Base-by-base conservation (phyloP, 345 rosid genomes). In the Leavenworthia alabamica region DNA sequence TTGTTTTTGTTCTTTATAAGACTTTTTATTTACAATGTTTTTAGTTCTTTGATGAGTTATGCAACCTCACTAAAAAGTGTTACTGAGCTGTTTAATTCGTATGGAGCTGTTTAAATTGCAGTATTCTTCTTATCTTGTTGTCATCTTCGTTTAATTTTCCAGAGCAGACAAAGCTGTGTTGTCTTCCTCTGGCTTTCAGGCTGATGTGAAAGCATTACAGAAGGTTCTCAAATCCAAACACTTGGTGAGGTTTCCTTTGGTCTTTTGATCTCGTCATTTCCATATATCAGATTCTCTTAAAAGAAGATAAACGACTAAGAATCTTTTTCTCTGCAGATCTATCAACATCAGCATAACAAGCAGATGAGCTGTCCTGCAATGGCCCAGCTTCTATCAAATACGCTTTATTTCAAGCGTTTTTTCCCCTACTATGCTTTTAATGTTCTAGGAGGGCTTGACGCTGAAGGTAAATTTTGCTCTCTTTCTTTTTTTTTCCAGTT, bases 341-440 rank as follows among this genome's bases (percentile, higher is more conserved):
- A 94, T 68, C 99, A 94, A 73, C 99, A 94, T 73, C 97, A 94
- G 69, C 96, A 90, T 78, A 90, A 84, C 79, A 94, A 94, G 76
- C 97, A 90, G 73, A 88, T 94, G 95, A 88, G 96, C 78, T 90
- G 92, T 44, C 95, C 95, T 44, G 97, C 92, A 23, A 90, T 94
- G 97, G 96, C 79, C 19, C 97, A 90, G 74, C 81, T 94, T 43
- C 96, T 94, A 48, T 94, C 97, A 39, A 94, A 94, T 78, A 89
- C 99, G 47, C 95, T 93, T 66, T 94, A 94, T 72, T 94, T 83
- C 74, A 94, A 94, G 62, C 86, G 99, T 1, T 94, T 90, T 83
- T 94, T 94, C 60, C 99, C 99, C 3, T 94, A 94, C 63, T 94
- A 94, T 74, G 75, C 97, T 13, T 94, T 94, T 35, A 94, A 94